phyloP scores from a whole-genome alignment of 495 filamentous ascomycete species.

The Lineolata rhizophorae region DNA sequence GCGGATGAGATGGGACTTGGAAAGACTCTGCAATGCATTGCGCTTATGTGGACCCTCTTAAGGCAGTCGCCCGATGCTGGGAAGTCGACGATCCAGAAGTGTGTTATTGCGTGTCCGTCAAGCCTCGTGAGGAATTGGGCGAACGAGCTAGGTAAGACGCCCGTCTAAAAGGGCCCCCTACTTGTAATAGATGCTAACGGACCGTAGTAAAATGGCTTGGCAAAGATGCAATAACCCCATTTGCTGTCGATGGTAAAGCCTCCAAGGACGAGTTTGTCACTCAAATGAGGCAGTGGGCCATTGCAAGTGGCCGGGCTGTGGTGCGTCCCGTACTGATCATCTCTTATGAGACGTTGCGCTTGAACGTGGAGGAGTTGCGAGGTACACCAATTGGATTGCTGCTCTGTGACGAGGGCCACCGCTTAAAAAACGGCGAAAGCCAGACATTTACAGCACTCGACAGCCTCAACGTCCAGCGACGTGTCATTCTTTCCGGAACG shows the following conservation, averaged over 20 bases:
- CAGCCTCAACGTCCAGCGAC: constrained; percentile 66
- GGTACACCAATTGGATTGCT: constrained; percentile 77
- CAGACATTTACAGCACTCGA: constrained; percentile 85
- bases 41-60: constrained; percentile 84
- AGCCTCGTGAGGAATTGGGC: constrained; percentile 97
- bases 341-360: constrained; percentile 85
- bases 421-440: constrained; percentile 93
- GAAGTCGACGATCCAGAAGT: constrained; percentile 86
- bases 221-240: constrained; percentile 72
- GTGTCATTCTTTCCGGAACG: constrained; percentile 91
- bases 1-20: constrained; percentile 97
- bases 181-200: background rate
- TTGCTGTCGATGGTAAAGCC: constrained; percentile 92
- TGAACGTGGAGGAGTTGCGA: constrained; percentile 75
- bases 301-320: constrained; percentile 71
- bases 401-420: constrained; percentile 95
- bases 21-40: constrained; percentile 71
- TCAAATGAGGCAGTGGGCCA: constrained; percentile 87
- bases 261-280: constrained; percentile 77
- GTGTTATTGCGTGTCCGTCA: constrained; percentile 94
- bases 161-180: background rate
- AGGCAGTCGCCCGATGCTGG: constrained; percentile 92
- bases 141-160: constrained; percentile 50
- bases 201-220: constrained; percentile 75
- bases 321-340: constrained; percentile 96